Conservation (phyloP, 169 alveolate genomes). For the Cryptosporidium tyzzeri region DNA sequence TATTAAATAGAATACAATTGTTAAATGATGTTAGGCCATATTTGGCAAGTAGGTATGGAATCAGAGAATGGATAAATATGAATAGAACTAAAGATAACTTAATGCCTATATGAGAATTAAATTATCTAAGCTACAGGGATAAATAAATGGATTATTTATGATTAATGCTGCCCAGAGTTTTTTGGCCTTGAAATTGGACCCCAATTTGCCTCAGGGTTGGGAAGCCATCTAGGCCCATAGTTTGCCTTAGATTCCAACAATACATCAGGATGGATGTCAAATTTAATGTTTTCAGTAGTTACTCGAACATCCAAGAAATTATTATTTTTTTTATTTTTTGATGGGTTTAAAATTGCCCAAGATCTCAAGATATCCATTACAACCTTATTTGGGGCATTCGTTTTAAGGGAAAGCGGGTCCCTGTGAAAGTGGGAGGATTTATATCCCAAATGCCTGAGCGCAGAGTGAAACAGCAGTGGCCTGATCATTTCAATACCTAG, state of each 20-base stretch:
- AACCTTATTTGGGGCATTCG: conserved; percentile 88
- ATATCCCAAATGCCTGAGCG: conserved; percentile 86
- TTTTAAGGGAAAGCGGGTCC: conserved; percentile 90
- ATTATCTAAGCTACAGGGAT: not conserved
- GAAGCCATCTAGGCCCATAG: conserved; percentile 81
- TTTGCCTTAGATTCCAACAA: conserved; percentile 12
- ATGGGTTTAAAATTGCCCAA: conserved; percentile 79
- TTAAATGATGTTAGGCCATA: conserved; percentile 69
- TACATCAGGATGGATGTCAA: conserved; percentile 62
- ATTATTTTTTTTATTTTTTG: conserved; percentile 19
- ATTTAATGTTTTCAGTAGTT: conserved; percentile 15
- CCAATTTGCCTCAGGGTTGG: conserved; percentile 88
- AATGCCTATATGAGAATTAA: conserved; percentile 24
- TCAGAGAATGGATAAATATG: conserved; percentile 64
- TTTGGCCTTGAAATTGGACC: conserved; percentile 81
- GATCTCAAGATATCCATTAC: conserved; percentile 90
- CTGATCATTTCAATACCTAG: conserved; percentile 79
- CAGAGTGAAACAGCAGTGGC: conserved; percentile 80
- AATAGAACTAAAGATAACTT: conserved; percentile 51
- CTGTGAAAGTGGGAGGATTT: conserved; percentile 91
- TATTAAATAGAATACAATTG: conserved; percentile 62
- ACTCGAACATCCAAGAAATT: conserved; percentile 22
- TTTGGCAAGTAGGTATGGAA: conserved; percentile 63
- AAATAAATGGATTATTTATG: not conserved
- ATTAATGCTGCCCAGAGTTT: not conserved